Percentiles rank a stretch among this genome's conserved stretches.
Conservation (phyloP, 2,329 filamentous ascomycete species). For the Nakataea oryzae region DNA sequence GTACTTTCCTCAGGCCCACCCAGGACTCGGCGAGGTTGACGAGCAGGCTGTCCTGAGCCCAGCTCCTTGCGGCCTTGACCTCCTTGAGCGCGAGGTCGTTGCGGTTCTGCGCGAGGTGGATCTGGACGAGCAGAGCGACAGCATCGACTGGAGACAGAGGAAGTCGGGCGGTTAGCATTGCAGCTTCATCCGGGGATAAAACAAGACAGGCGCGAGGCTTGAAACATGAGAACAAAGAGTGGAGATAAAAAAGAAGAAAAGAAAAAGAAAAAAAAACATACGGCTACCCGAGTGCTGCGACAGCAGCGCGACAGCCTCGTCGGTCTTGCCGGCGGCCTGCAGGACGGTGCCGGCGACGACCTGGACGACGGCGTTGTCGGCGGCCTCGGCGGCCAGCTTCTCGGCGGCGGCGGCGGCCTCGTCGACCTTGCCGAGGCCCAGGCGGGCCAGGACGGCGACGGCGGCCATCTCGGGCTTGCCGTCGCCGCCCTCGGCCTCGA, state of each 20-base stretch:
- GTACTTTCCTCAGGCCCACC: constrained; percentile 79
- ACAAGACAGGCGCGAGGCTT: neutral
- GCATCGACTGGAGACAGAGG: constrained; percentile 45
- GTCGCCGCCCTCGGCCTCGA: constrained; percentile 50
- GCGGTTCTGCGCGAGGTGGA: constrained; percentile 84
- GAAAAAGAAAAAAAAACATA: constrained; percentile 32
- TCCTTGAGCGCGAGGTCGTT: constrained; percentile 86
- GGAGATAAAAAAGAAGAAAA: neutral
- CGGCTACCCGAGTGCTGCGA: constrained; percentile 77
- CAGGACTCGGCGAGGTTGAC: constrained; percentile 94
- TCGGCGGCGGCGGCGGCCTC: constrained; percentile 54
- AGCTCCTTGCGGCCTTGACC: constrained; percentile 74
- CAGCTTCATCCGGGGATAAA: neutral
- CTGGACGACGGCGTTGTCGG: constrained; percentile 73
- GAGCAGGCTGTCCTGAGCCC: constrained; percentile 89
- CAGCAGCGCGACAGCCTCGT: constrained; percentile 73
- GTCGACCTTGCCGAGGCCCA: constrained; percentile 46
- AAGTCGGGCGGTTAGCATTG: neutral
- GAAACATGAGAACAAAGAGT: neutral
- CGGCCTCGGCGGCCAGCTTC: constrained; percentile 53
- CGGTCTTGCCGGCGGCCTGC: constrained; percentile 68
- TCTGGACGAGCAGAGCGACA: constrained; percentile 82
- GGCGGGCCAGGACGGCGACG: constrained; percentile 66
- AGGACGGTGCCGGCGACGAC: constrained; percentile 73
- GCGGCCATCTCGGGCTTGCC: constrained; percentile 61